Conservation (phyloP, 345 rosid species). For the Viola odorata region DNA sequence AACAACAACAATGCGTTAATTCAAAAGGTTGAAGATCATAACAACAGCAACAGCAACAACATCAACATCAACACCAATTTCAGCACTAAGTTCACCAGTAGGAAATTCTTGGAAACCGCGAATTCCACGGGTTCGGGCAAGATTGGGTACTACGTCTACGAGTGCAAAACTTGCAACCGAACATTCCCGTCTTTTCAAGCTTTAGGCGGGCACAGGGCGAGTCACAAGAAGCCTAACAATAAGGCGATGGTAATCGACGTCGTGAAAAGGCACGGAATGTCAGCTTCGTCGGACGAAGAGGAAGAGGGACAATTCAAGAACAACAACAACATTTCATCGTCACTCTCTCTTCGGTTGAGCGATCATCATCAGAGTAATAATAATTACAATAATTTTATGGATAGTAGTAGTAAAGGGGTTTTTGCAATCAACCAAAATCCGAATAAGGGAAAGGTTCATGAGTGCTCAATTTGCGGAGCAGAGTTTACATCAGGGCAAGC, state of each 20-base stretch:
- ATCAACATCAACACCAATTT: background rate
- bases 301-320: constrained; percentile 39
- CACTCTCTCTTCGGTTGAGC: constrained; percentile 59
- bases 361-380: constrained; percentile 13
- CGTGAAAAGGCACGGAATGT: constrained; percentile 4
- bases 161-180: constrained; percentile 86
- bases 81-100: constrained; percentile 45
- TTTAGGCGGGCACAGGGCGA: constrained; percentile 94
- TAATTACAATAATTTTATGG: constrained; percentile 13
- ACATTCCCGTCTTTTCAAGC: constrained; percentile 95
- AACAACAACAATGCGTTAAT: too few relatives aligned
- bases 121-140: constrained; percentile 39
- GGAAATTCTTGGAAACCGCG: constrained; percentile 57
- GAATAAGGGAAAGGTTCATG: constrained; percentile 59
- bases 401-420: background rate
- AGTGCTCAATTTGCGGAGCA: constrained; percentile 84
- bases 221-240: constrained; percentile 76
- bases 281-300: constrained; percentile 17
- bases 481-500: constrained; percentile 96
- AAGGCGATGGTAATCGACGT: constrained; percentile 8
- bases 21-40: constrained; percentile 1
- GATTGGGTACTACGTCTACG: constrained; percentile 73
- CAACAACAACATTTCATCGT: constrained; percentile 12
- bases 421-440: constrained; percentile 6
- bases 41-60: background rate